Evolutionary conservation across 805 yeast genomes (phyloP).

Genomic region (Candida koratica): DNA sequence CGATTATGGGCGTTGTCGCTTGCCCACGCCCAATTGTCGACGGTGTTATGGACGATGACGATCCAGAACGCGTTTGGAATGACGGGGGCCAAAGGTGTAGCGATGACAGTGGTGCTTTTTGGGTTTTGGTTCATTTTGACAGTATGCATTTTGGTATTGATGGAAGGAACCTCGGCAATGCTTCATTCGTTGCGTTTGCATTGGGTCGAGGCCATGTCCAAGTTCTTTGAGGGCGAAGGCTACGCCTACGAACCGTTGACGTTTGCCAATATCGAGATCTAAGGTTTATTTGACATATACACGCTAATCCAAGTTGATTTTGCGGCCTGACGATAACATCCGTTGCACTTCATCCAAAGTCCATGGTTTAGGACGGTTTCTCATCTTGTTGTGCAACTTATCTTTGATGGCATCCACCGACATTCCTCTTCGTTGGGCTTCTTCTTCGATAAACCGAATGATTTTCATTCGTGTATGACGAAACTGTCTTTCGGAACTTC

Average conservation of each 20-base stretch:
- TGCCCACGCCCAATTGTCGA: constrained; percentile 75
- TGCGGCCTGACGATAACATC: constrained; percentile 26
- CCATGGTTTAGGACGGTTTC: constrained; percentile 27
- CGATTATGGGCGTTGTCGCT: constrained; percentile 76
- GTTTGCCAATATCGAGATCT: constrained; percentile 27
- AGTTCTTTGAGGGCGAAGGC: constrained; percentile 77
- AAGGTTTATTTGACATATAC: neutral
- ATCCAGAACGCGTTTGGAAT: constrained; percentile 57
- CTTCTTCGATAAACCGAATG: constrained; percentile 28
- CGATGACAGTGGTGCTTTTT: constrained; percentile 57
- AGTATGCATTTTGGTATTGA: constrained; percentile 62
- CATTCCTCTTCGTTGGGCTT: constrained; percentile 19
- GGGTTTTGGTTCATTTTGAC: constrained; percentile 75
- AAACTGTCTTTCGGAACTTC: constrained; percentile 27
- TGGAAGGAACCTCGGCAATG: constrained; percentile 89
- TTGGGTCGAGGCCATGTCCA: constrained; percentile 83
- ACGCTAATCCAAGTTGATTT: constrained; percentile 18
- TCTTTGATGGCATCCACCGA: constrained; percentile 24
- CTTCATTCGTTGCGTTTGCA: constrained; percentile 71
- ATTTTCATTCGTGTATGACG: constrained; percentile 27
- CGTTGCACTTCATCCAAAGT: constrained; percentile 32
- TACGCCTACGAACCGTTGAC: constrained; percentile 61
- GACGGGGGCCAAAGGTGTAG: constrained; percentile 51
- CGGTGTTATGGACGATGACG: constrained; percentile 76
- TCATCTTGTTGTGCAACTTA: constrained; percentile 26